Conservation (phyloP, 2,329 filamentous ascomycete species). For the Cordyceps farinosa region DNA sequence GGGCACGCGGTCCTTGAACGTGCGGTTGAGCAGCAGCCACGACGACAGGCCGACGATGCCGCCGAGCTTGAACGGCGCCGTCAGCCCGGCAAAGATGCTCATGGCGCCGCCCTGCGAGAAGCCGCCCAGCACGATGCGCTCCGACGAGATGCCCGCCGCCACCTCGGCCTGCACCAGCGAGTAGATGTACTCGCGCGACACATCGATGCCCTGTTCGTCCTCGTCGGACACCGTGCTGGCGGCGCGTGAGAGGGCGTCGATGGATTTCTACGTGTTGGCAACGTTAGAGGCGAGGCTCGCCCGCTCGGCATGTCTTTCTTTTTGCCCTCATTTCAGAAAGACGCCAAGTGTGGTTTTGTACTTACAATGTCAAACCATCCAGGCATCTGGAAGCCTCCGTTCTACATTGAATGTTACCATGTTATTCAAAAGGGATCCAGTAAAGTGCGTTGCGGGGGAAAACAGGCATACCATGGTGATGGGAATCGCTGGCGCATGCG, state of each 20-base stretch:
- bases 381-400: conserved; percentile 75
- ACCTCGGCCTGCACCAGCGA: conserved; percentile 75
- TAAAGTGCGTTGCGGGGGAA: not conserved
- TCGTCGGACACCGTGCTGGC: conserved; percentile 37
- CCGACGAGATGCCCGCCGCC: conserved; percentile 70
- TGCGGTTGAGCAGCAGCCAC: conserved; percentile 65
- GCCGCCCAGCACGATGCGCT: conserved; percentile 79
- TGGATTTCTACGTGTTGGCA: conserved; percentile 27
- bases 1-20: conserved; percentile 41
- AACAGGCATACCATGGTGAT: conserved; percentile 57
- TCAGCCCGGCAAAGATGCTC: conserved; percentile 76
- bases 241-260: conserved; percentile 33
- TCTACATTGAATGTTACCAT: conserved; percentile 43
- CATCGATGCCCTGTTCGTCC: conserved; percentile 71
- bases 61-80: conserved; percentile 68
- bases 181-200: conserved; percentile 71
- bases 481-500: conserved; percentile 81
- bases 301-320: not conserved
- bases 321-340: not conserved
- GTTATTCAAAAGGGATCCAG: no score
- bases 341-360: not conserved
- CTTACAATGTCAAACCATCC: conserved; percentile 80
- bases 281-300: not conserved
- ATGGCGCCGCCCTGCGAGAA: conserved; percentile 89
- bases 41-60: conserved; percentile 83